Percentiles rank a stretch among this genome's conserved stretches.
phyloP scores from a whole-genome alignment of 352 stramenopile genomes.

The Pythium folliculosum region DNA sequence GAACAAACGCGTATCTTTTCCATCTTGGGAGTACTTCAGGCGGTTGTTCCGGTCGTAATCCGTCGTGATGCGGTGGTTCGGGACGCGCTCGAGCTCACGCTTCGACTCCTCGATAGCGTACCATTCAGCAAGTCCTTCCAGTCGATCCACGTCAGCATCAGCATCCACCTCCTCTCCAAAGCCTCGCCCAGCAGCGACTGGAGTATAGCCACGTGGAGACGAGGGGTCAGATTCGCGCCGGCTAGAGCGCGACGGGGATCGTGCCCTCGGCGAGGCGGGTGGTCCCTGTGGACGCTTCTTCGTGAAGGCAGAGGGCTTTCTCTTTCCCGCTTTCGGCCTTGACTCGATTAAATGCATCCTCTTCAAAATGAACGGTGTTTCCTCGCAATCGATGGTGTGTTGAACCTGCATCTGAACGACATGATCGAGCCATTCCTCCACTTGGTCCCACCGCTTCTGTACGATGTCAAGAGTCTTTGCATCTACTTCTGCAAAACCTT shows the following conservation, averaged over 20 bases:
- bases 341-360: constrained; percentile 60
- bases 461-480: constrained; percentile 50
- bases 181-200: background rate
- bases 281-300: constrained; percentile 13
- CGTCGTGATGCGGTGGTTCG: constrained; percentile 60
- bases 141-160: constrained; percentile 42
- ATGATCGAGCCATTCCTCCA: constrained; percentile 67
- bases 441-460: constrained; percentile 55
- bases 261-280: constrained; percentile 10
- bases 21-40: constrained; percentile 50
- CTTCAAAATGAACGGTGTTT: constrained; percentile 66
- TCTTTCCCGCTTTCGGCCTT: background rate
- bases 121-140: constrained; percentile 72
- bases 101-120: constrained; percentile 73
- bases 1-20: constrained; percentile 54
- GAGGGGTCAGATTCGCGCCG: constrained; percentile 2
- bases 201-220: constrained; percentile 12
- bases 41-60: constrained; percentile 57
- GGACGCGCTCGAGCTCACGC: constrained; percentile 64
- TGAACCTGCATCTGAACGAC: constrained; percentile 59
- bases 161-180: constrained; percentile 6
- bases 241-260: constrained; percentile 19
- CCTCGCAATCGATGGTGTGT: constrained; percentile 68
- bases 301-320: constrained; percentile 10
- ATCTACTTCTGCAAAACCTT: constrained; percentile 65